A percentile compares a stretch with the other conserved stretches of the same genome.
Conservation (phyloP, 441 rosid genomes). For the Melastoma candidum region DNA sequence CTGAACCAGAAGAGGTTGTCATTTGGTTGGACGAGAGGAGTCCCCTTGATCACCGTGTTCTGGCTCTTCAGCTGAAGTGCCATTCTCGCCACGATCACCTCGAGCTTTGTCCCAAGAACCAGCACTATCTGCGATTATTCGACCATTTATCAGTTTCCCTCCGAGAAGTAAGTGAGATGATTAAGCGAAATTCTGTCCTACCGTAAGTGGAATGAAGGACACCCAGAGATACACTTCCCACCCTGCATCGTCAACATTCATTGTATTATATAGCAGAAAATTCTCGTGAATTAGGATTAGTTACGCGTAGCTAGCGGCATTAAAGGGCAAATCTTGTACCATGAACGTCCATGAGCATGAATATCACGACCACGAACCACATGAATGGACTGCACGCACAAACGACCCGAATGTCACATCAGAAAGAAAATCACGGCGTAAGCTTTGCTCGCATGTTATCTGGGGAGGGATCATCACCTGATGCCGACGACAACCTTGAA, state of each 20-base stretch:
- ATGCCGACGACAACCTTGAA: conserved; percentile 47
- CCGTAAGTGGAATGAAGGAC: conserved; percentile 53
- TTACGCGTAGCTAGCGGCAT: too few species aligned
- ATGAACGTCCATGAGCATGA: conserved; percentile 45
- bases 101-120: conserved; percentile 58
- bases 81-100: conserved; percentile 49
- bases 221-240: conserved; percentile 50
- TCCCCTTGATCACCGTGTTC: conserved; percentile 35
- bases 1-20: conserved; percentile 62
- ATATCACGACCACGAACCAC: conserved; percentile 43
- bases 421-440: not conserved
- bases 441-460: too few species aligned
- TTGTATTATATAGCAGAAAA: not conserved
- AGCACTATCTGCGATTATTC: conserved; percentile 31
- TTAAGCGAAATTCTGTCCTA: too few species aligned
- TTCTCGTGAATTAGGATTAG: not conserved
- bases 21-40: conserved; percentile 45
- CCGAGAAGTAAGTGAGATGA: too few species aligned
- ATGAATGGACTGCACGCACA: conserved; percentile 31
- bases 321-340: conserved; percentile 22
- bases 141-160: too few species aligned
- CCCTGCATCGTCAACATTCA: conserved; percentile 26
- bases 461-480: conserved; percentile 18
- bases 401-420: not conserved
- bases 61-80: conserved; percentile 32